Conservation (phyloP, 768 basidiomycete genomes). For the Tubosaeta brunneosetosa region DNA sequence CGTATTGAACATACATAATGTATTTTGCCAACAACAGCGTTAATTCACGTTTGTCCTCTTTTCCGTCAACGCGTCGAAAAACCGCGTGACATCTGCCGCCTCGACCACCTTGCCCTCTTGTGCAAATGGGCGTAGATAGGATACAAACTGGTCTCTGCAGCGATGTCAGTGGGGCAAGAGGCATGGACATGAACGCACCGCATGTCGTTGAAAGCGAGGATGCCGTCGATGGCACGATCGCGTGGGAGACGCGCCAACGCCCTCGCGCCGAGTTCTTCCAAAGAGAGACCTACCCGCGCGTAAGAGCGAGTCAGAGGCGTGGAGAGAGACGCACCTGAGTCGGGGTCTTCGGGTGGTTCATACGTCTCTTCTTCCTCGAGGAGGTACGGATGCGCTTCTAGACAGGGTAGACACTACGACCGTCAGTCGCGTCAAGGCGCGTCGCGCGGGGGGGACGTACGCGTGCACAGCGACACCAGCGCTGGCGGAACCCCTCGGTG, state of each 20-base stretch:
- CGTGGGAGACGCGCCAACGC: conserved; percentile 71
- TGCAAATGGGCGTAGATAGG: conserved; percentile 75
- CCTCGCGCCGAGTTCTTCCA: conserved; percentile 81
- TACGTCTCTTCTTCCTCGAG: conserved; percentile 79
- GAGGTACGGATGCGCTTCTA: conserved; percentile 55
- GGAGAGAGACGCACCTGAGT: conserved; percentile 50
- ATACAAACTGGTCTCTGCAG: conserved; percentile 61
- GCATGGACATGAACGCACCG: conserved; percentile 42
- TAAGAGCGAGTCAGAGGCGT: neutral
- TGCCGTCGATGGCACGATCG: conserved; percentile 78
- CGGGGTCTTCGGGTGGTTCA: conserved; percentile 82
- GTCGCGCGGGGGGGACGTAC: conserved; percentile 34
- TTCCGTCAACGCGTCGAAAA: conserved; percentile 55
- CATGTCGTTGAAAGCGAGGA: conserved; percentile 80
- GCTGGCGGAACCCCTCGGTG: conserved; percentile 63
- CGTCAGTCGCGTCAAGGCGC: no score
- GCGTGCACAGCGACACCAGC: conserved; percentile 72
- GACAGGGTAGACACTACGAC: conserved; percentile 52
- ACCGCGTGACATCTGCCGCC: conserved; percentile 63
- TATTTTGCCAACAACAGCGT: neutral
- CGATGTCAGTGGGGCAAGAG: conserved; percentile 2
- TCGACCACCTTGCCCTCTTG: conserved; percentile 70
- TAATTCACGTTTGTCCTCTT: conserved; percentile 9
- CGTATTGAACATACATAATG: neutral
- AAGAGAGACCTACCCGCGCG: conserved; percentile 51